Conservation (phyloP, 352 stramenopile genomes). For the Chrysophaeum taylorii region DNA sequence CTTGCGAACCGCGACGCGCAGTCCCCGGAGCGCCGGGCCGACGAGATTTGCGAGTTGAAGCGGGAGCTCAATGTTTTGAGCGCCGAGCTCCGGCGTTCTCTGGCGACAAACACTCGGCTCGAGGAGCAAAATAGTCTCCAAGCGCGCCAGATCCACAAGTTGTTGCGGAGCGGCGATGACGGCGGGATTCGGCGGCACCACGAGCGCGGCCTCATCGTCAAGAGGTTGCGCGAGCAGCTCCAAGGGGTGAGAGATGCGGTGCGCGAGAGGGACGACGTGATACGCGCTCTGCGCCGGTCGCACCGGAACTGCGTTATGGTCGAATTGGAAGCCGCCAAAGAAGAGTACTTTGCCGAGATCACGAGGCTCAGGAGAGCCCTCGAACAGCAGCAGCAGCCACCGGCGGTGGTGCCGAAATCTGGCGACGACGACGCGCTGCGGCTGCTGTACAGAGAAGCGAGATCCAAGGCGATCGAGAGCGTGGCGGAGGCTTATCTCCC, state of each 20-base stretch:
- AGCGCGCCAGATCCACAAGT: neutral
- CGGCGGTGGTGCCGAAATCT: too few species aligned
- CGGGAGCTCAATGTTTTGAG: neutral
- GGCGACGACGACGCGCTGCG: too few species aligned
- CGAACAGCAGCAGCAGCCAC: too few species aligned
- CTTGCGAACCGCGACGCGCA: too few species aligned
- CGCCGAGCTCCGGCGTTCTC: neutral
- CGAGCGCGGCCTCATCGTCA: neutral
- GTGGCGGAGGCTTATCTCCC: too few species aligned
- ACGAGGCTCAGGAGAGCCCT: neutral
- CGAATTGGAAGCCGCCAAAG: neutral
- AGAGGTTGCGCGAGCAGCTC: neutral
- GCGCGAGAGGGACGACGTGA: neutral
- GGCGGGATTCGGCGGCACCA: neutral
- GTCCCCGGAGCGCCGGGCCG: neutral
- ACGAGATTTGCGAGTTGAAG: neutral
- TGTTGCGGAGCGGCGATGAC: neutral
- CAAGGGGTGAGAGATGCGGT: neutral
- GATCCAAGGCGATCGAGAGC: too few species aligned
- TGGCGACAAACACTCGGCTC: neutral
- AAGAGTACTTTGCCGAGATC: conserved; percentile 6
- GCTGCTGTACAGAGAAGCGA: too few species aligned
- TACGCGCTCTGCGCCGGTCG: neutral
- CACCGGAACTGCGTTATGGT: neutral
- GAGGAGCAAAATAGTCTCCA: neutral